phyloP scores from a whole-genome alignment of 2,329 filamentous ascomycete species.

The Penicillium brasilianum region DNA sequence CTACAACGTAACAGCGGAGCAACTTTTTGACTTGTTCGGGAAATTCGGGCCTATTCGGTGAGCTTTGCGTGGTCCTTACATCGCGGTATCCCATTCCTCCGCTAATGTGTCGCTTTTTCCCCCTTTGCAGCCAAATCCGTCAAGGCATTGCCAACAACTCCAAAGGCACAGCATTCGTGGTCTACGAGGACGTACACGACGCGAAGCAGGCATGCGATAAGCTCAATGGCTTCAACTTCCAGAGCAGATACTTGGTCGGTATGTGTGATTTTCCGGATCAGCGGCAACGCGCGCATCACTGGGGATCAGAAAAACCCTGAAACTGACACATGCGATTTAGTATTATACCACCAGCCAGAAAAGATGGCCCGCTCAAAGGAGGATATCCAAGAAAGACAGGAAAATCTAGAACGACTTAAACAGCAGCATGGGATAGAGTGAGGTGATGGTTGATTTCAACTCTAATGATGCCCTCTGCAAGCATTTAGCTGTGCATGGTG shows the following conservation, averaged over 20 bases:
- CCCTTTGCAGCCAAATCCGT: conserved; percentile 79
- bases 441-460: conserved; percentile 47
- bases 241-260: conserved; percentile 98
- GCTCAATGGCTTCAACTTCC: conserved; percentile 99
- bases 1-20: conserved; percentile 98
- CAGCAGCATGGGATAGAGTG: conserved; percentile 98
- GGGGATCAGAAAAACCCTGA: background rate
- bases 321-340: conserved; percentile 37
- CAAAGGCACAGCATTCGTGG: conserved; percentile 97
- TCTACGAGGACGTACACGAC: conserved; percentile 99
- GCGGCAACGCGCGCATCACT: background rate
- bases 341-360: conserved; percentile 77
- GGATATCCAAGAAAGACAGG: conserved; percentile 89
- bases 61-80: conserved; percentile 41
- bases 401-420: conserved; percentile 98
- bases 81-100: conserved; percentile 8
- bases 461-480: conserved; percentile 41
- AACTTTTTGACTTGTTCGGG: conserved; percentile 97
- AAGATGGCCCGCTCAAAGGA: conserved; percentile 87
- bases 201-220: conserved; percentile 99
- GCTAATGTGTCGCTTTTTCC: conserved; percentile 24
- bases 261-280: conserved; percentile 53
- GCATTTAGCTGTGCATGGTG: conserved; percentile 38
- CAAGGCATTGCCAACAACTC: conserved; percentile 97
- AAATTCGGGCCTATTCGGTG: conserved; percentile 96